These are phyloP conservation scores for Lecanicillium sp. DNA, from an alignment of 2,329 filamentous ascomycete genomes.

Conservation along the genomic window DNA sequence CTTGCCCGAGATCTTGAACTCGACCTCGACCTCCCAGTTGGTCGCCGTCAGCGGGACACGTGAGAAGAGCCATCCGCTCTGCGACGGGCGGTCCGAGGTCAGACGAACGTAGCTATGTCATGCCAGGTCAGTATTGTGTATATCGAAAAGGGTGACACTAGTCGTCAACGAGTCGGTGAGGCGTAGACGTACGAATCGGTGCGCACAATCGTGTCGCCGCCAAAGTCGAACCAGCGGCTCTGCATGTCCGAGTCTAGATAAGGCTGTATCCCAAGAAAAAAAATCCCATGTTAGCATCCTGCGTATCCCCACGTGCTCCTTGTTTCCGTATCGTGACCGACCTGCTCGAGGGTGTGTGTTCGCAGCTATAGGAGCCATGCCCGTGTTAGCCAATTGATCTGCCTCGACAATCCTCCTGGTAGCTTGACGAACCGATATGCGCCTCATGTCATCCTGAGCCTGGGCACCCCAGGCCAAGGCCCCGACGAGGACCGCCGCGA, in stretches of 20 bases:
- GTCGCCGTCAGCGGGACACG: constrained; percentile 91
- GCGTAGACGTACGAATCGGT: constrained; percentile 54
- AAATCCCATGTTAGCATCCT: constrained; percentile 16
- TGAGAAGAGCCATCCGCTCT: constrained; percentile 90
- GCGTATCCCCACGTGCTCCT: constrained; percentile 17
- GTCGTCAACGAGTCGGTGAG: neutral
- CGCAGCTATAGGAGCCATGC: constrained; percentile 54
- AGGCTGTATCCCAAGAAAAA: constrained; percentile 62
- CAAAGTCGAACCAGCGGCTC: constrained; percentile 98
- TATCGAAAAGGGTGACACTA: constrained; percentile 10
- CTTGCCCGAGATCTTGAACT: constrained; percentile 88
- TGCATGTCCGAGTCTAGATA: constrained; percentile 98
- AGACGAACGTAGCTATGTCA: constrained; percentile 76
- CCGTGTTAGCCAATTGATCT: constrained; percentile 17
- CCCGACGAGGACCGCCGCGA: constrained; percentile 44
- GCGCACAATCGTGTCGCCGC: constrained; percentile 82
- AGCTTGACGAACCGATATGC: constrained; percentile 40
- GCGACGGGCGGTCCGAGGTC: constrained; percentile 82
- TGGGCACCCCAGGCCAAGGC: constrained; percentile 44
- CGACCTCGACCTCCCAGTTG: constrained; percentile 97
- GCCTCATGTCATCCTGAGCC: constrained; percentile 47
- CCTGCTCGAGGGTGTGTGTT: constrained; percentile 77
- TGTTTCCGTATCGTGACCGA: constrained; percentile 41
- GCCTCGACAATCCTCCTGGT: neutral
- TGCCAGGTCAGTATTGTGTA: neutral